Evolutionary conservation across 345 rosid species (phyloP).

Genomic region (Ricinus communis): DNA sequence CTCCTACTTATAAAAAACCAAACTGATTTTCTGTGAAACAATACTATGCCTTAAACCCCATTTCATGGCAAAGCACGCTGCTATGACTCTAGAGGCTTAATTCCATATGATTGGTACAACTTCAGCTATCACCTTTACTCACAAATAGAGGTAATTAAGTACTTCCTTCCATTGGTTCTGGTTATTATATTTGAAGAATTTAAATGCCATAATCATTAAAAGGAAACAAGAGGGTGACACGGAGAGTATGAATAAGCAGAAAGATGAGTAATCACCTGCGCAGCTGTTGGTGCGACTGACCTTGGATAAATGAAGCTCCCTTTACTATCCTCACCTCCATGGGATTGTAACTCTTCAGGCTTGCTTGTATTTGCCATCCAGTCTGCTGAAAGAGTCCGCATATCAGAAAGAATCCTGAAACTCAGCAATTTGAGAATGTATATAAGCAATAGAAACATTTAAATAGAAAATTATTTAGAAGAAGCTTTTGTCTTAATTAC

Average conservation of each 20-base stretch:
- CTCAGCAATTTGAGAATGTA: constrained; percentile 15
- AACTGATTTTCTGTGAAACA: not conserved
- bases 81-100: not conserved
- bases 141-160: not conserved
- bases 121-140: not conserved
- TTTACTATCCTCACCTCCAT: constrained; percentile 77
- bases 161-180: not conserved
- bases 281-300: constrained; percentile 94
- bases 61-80: not conserved
- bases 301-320: constrained; percentile 87
- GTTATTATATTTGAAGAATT: not conserved
- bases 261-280: constrained; percentile 59
- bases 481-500: constrained; percentile 7
- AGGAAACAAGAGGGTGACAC: not conserved
- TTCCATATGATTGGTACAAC: not conserved
- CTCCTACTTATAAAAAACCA: not conserved
- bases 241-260: not conserved
- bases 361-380: constrained; percentile 98
- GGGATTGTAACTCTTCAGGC: constrained; percentile 78
- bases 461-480: constrained; percentile 1
- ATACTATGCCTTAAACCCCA: not conserved
- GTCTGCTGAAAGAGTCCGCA: constrained; percentile 99
- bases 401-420: constrained; percentile 97
- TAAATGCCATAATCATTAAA: not conserved
- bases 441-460: constrained; percentile 12